These are phyloP conservation scores for Chytriomyces sp. DNA, from an alignment of 192 early-diverging fungal genomes.

Conservation along the genomic window DNA sequence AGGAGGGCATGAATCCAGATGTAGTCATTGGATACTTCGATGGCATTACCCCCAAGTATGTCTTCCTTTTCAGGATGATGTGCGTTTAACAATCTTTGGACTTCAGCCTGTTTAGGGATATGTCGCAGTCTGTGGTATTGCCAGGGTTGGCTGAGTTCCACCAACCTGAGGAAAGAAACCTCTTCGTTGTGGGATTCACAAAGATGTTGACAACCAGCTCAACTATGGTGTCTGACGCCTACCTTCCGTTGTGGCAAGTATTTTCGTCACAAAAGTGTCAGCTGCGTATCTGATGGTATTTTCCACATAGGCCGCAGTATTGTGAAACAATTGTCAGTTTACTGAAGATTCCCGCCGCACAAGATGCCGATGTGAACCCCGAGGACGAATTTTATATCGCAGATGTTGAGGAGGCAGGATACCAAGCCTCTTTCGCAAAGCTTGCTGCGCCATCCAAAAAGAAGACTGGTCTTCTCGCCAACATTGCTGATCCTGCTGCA, in stretches of 20 bases:
- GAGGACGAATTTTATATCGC: constrained; percentile 49
- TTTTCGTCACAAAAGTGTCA: constrained; percentile 12
- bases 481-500: constrained; percentile 55
- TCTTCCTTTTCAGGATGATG: neutral
- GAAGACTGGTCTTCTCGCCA: constrained; percentile 69
- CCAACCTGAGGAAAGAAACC: constrained; percentile 65
- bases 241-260: constrained; percentile 50
- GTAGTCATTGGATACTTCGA: constrained; percentile 64
- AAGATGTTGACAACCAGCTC: constrained; percentile 64
- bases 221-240: constrained; percentile 59
- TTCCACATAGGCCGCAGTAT: constrained; percentile 52
- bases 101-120: constrained; percentile 62
- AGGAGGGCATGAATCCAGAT: constrained; percentile 65
- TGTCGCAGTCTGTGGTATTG: constrained; percentile 69
- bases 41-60: constrained; percentile 61
- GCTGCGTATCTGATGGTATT: constrained; percentile 8
- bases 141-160: constrained; percentile 65
- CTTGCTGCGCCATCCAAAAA: constrained; percentile 71
- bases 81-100: constrained; percentile 30
- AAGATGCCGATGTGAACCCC: constrained; percentile 28
- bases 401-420: constrained; percentile 83
- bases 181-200: constrained; percentile 66
- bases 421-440: constrained; percentile 82
- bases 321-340: constrained; percentile 59
- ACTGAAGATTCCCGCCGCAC: constrained; percentile 63